Evolutionary conservation across 768 basidiomycete species (phyloP).

Genomic region (Suillus lakei): DNA sequence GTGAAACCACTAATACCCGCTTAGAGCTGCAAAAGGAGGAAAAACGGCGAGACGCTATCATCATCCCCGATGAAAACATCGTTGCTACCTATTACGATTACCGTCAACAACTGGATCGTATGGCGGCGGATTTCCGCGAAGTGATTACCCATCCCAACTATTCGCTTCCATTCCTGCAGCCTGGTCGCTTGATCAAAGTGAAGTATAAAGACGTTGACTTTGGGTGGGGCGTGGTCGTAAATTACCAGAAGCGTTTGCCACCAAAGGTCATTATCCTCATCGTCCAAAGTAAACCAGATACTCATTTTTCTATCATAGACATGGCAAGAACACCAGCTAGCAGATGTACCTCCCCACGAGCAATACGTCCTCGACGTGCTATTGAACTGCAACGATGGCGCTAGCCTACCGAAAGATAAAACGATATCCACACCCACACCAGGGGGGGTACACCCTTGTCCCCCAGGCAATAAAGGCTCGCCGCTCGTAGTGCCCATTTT

Average conservation of each 20-base stretch:
- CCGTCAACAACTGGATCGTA: slow-evolving; percentile 91
- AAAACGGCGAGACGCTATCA: slow-evolving; percentile 59
- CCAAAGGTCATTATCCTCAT: slow-evolving; percentile 60
- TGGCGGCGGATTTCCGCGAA: slow-evolving; percentile 85
- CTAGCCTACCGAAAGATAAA: slow-evolving; percentile 62
- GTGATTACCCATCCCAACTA: slow-evolving; percentile 97
- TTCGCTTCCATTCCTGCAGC: slow-evolving; percentile 90
- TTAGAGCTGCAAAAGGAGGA: slow-evolving; percentile 81
- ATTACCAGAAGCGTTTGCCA: slow-evolving; percentile 86
- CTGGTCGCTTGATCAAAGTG: slow-evolving; percentile 91
- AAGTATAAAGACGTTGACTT: slow-evolving; percentile 88
- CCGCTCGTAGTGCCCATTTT: slow-evolving; percentile 89
- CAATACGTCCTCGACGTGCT: slow-evolving; percentile 95
- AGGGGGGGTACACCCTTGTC: slow-evolving; percentile 77
- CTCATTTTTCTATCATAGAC: slow-evolving; percentile 44
- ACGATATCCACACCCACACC: slow-evolving; percentile 60
- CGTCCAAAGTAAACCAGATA: background rate
- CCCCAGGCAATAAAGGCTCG: slow-evolving; percentile 70
- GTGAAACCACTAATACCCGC: slow-evolving; percentile 13
- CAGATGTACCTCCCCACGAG: slow-evolving; percentile 82
- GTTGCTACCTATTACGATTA: slow-evolving; percentile 92
- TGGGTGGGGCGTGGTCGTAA: slow-evolving; percentile 95
- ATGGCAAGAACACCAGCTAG: slow-evolving; percentile 60
- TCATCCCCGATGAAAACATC: slow-evolving; percentile 82
- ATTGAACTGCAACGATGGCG: slow-evolving; percentile 74